Base-by-base conservation (phyloP, 768 basidiomycete species). In the Pleurotus eryngii region DNA sequence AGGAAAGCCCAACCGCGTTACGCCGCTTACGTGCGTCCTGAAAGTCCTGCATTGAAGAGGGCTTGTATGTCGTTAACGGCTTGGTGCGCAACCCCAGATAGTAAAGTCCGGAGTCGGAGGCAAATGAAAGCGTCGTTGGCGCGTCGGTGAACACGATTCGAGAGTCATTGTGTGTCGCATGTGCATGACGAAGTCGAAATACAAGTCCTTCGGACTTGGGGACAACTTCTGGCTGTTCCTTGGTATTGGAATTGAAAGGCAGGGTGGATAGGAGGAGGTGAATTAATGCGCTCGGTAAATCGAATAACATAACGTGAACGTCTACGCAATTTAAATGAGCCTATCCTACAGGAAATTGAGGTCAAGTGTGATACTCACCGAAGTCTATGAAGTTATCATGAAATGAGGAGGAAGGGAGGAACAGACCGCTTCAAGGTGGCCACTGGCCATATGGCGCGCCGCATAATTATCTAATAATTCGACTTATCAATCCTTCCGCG, bases 111-210 rank as follows among this genome's bases (percentile, higher is more conserved):
- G 69, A 64, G 18, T 64, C 59, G 56, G 64, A 56, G 45, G 42
- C 8, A 35, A 67, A 53, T 14, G 51, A 61, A 22, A 59, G 63
- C 46, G 72, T 69, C 11, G 70, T 56, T 55, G 67, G 68, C 30
- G 83, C 64, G 61, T 91, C 78, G 15, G 81, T 72, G 66, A 91
- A 87, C 54, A 89, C 69, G 43, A 84, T 75, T 3, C 78, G 76
- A 2, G 85, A 83, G 18, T 72, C 66, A 59, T 82, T 77, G 45
- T 79, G 75, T 7, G 82, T 63, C 22, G 80, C 84, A 61, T 90
- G 86, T 42, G 79, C 72, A 67, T 90, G 88, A 37, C 88, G 84
- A 20, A 90, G 76, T 30, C 78, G 79, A 69, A 90, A 90, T 5
- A 15, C 22, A 3, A 54, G 26, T 24, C 51, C 39, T 14, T 11